A percentile compares a stretch with the other conserved stretches of the same genome.
These are phyloP conservation scores for Ceratocystis alfenasii DNA, from an alignment of 2,329 filamentous ascomycete species.

Conservation along the genomic window DNA sequence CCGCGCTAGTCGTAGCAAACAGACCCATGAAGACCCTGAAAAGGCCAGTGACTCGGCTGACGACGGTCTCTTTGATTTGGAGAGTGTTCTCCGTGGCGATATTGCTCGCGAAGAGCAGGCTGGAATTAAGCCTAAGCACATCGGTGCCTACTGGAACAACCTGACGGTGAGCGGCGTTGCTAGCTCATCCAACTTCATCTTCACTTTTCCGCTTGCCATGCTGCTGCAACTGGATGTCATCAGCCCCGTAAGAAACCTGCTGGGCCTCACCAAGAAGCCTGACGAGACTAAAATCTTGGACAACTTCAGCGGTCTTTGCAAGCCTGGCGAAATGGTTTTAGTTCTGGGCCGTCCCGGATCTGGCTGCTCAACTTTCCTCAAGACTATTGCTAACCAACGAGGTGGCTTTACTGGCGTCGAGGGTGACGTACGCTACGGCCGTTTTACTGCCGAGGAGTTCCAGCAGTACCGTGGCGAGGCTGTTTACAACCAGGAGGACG, in stretches of 20 bases:
- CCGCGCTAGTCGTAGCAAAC: constrained; percentile 35
- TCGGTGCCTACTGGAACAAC: constrained; percentile 67
- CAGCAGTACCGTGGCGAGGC: constrained; percentile 67
- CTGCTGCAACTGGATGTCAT: constrained; percentile 65
- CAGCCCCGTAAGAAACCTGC: constrained; percentile 48
- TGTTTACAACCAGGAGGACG: constrained; percentile 78
- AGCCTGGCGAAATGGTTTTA: constrained; percentile 79
- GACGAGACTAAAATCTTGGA: constrained; percentile 62
- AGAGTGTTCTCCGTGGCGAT: constrained; percentile 59
- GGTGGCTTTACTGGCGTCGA: constrained; percentile 42
- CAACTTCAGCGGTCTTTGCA: constrained; percentile 56
- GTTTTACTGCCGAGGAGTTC: constrained; percentile 59
- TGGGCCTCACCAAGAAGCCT: constrained; percentile 56
- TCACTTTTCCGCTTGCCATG: constrained; percentile 68
- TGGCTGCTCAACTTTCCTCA: constrained; percentile 58
- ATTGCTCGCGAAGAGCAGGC: constrained; percentile 59
- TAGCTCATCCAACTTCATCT: constrained; percentile 58
- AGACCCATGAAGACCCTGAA: constrained; percentile 42
- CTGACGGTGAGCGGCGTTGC: constrained; percentile 66
- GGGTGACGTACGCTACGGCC: constrained; percentile 67
- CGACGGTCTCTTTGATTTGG: constrained; percentile 56
- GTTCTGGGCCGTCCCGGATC: constrained; percentile 68
- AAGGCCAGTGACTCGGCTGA: constrained; percentile 39
- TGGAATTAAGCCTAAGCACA: constrained; percentile 69
- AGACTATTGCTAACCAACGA: constrained; percentile 55